These are phyloP conservation scores for Backusella morwellensis DNA, from an alignment of 192 early-diverging fungal genomes.

Conservation along the genomic window DNA sequence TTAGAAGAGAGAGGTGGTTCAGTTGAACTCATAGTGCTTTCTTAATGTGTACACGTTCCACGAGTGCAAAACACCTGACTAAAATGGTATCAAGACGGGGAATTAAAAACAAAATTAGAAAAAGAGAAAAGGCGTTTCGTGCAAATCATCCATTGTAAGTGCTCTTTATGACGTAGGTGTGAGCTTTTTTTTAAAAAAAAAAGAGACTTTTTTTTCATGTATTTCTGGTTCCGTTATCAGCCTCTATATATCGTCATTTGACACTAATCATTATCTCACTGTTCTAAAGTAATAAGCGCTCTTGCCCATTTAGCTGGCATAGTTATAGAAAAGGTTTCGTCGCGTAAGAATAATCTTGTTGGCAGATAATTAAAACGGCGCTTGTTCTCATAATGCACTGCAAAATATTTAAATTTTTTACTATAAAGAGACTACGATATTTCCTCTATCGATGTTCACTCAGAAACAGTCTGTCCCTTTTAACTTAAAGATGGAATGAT, in stretches of 20 bases:
- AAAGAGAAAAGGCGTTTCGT: neutral
- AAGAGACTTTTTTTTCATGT: neutral
- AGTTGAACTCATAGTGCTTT: constrained; percentile 1
- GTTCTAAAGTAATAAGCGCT: neutral
- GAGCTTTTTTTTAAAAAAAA: neutral
- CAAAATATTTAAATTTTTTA: too few relatives aligned
- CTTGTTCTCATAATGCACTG: neutral
- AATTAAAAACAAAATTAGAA: neutral
- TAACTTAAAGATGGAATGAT: too few relatives aligned
- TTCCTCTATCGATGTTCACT: too few relatives aligned
- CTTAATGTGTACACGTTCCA: neutral
- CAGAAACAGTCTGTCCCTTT: too few relatives aligned
- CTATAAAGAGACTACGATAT: too few relatives aligned
- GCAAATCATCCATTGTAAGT: neutral
- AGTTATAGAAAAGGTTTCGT: neutral
- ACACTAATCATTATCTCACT: neutral
- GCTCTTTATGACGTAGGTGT: neutral
- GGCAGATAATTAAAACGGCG: neutral
- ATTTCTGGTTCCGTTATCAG: too few relatives aligned
- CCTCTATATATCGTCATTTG: neutral
- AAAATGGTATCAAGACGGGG: neutral
- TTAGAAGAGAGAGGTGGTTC: neutral
- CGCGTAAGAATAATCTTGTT: neutral
- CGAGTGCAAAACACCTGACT: neutral
- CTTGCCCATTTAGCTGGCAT: neutral